phyloP scores from a whole-genome alignment of 306 rosid species.

The Prunus campanulata region DNA sequence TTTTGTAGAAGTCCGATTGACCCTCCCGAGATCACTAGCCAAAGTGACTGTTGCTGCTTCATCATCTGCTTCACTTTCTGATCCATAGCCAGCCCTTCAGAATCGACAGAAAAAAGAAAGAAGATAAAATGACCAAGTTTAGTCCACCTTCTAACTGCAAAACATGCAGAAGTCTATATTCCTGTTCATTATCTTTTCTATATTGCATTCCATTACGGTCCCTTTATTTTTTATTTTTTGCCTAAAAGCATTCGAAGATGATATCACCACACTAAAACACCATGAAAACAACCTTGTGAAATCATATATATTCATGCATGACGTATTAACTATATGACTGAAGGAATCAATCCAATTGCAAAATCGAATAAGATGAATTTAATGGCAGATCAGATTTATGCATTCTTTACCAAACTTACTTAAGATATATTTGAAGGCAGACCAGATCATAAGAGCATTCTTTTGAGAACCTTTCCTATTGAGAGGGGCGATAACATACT shows the following conservation, averaged over 20 bases:
- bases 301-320: background rate
- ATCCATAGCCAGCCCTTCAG: slow-evolving; percentile 89
- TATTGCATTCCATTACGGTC: background rate
- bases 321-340: background rate
- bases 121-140: background rate
- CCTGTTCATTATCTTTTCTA: background rate
- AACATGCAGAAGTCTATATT: background rate
- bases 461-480: background rate
- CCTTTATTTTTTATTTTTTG: too few relatives aligned
- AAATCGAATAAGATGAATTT: background rate
- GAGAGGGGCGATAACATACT: too few relatives aligned
- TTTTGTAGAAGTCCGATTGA: slow-evolving; percentile 74
- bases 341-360: background rate
- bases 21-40: slow-evolving; percentile 71
- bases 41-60: slow-evolving; percentile 90
- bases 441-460: background rate
- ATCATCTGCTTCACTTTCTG: slow-evolving; percentile 96
- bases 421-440: background rate
- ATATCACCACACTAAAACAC: background rate
- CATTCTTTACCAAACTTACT: background rate
- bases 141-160: background rate
- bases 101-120: background rate
- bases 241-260: background rate
- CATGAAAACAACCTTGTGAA: background rate
- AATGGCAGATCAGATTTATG: background rate